Percentiles rank a stretch among this genome's conserved stretches.
Conservation (phyloP, 139 green algal genomes). For the Chlorella sp. region DNA sequence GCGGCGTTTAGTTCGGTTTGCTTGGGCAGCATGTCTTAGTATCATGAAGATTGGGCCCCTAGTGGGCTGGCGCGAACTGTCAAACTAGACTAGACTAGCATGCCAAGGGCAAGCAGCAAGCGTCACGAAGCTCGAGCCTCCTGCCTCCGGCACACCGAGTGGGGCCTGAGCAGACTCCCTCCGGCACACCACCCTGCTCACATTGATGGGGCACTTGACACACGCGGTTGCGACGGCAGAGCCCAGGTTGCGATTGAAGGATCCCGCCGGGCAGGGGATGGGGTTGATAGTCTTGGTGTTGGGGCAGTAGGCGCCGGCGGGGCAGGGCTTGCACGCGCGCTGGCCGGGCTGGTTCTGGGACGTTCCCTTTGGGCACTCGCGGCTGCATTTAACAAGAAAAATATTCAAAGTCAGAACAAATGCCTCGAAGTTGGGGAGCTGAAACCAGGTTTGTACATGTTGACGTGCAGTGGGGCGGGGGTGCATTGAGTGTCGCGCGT, state of each 20-base stretch:
- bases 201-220: neutral
- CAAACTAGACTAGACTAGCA: too few species aligned
- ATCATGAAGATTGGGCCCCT: neutral
- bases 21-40: neutral
- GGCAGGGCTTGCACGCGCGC: constrained; percentile 3
- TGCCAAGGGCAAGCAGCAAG: too few species aligned
- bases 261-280: neutral
- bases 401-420: too few species aligned
- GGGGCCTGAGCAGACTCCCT: neutral
- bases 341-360: neutral
- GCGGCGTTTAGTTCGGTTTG: neutral
- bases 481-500: too few species aligned
- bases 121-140: too few species aligned
- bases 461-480: too few species aligned
- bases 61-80: too few species aligned
- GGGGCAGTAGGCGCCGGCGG: neutral
- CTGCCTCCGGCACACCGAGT: too few species aligned
- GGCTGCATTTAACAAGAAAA: too few species aligned
- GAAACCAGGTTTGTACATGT: too few species aligned
- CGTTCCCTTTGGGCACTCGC: neutral
- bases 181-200: neutral
- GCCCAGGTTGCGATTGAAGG: neutral
- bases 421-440: too few species aligned
- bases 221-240: neutral
- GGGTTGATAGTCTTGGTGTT: neutral